These are phyloP conservation scores for Didymella pomorum DNA, from an alignment of 2,329 filamentous ascomycete species.

Conservation along the genomic window DNA sequence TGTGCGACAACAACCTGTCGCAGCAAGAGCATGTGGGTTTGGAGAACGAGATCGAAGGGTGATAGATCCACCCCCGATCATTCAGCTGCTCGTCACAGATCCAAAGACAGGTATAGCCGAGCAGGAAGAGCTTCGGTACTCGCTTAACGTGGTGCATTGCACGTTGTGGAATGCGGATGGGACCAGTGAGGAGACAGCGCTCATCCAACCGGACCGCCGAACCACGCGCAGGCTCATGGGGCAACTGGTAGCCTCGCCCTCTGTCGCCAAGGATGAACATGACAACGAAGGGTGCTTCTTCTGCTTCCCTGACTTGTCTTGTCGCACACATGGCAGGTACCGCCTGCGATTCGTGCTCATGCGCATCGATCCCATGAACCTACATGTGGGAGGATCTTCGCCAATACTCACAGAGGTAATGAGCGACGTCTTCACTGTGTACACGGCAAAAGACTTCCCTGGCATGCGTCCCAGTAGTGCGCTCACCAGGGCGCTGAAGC, in stretches of 20 bases:
- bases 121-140: conserved; percentile 68
- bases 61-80: conserved; percentile 83
- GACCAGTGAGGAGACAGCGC: conserved; percentile 70
- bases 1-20: conserved; percentile 79
- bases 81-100: conserved; percentile 74
- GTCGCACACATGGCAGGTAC: conserved; percentile 78
- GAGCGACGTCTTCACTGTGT: conserved; percentile 79
- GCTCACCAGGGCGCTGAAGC: conserved; percentile 75
- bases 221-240: conserved; percentile 82
- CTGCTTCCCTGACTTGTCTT: conserved; percentile 83
- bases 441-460: conserved; percentile 85
- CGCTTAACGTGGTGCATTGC: conserved; percentile 77
- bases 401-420: conserved; percentile 62
- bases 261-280: conserved; percentile 77
- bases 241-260: conserved; percentile 77
- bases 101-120: conserved; percentile 58
- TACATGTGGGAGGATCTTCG: conserved; percentile 61
- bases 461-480: conserved; percentile 81
- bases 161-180: conserved; percentile 76
- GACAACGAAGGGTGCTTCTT: conserved; percentile 82
- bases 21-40: conserved; percentile 82
- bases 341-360: conserved; percentile 77
- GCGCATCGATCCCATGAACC: conserved; percentile 69
- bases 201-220: conserved; percentile 74
- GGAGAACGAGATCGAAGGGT: conserved; percentile 82